Conservation (phyloP, 2,329 filamentous ascomycete species). For the Mollisiaceae sp. region DNA sequence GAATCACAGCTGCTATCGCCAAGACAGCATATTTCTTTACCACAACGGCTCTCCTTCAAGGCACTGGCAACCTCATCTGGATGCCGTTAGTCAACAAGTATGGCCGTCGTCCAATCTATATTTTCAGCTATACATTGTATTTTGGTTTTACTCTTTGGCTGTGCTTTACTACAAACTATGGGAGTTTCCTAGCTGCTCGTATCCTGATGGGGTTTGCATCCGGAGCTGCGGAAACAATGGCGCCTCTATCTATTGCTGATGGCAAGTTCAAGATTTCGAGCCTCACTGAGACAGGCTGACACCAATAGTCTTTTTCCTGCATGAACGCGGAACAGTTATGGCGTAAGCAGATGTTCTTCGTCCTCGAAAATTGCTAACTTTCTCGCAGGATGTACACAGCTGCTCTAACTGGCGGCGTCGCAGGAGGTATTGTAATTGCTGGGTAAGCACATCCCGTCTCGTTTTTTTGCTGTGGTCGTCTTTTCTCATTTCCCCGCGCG, state of each 20-base stretch:
- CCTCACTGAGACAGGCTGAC: too few species aligned
- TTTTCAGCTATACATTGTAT: slow-evolving; percentile 30
- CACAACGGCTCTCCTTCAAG: slow-evolving; percentile 31
- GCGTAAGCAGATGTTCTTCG: slow-evolving; percentile 26
- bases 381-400: slow-evolving; percentile 27
- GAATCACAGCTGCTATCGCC: slow-evolving; percentile 20
- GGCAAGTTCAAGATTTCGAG: too few species aligned
- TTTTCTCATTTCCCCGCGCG: too few species aligned
- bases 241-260: slow-evolving; percentile 63
- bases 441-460: slow-evolving; percentile 50
- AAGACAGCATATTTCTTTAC: slow-evolving; percentile 36
- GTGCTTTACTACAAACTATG: slow-evolving; percentile 26
- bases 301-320: slow-evolving; percentile 65
- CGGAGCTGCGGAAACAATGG: slow-evolving; percentile 58
- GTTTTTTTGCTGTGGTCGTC: too few species aligned
- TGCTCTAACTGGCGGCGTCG: slow-evolving; percentile 50
- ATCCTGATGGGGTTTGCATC: slow-evolving; percentile 32
- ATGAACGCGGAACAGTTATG: slow-evolving; percentile 58
- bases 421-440: slow-evolving; percentile 57
- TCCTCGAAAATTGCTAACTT: neutral
- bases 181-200: slow-evolving; percentile 30
- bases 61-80: slow-evolving; percentile 33
- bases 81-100: slow-evolving; percentile 37
- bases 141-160: slow-evolving; percentile 26
- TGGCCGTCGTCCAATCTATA: slow-evolving; percentile 33